Conservation (phyloP, 2,329 filamentous ascomycete genomes). For the Colletotrichum sp. region DNA sequence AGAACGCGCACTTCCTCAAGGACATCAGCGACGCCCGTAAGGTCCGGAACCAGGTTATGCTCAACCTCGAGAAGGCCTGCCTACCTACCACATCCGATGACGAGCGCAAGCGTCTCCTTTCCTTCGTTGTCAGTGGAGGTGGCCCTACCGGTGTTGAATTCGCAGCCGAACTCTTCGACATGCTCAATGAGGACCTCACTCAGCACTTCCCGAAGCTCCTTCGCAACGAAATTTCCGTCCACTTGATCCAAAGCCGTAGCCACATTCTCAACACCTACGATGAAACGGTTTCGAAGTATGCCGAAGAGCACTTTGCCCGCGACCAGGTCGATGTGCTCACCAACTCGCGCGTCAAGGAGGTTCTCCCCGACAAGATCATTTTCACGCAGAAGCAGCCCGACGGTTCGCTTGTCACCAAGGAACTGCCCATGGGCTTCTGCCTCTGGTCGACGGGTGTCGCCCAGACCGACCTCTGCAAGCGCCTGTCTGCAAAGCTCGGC, state of each 20-base stretch:
- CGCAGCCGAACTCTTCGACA: slow-evolving; percentile 92
- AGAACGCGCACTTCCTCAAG: slow-evolving; percentile 94
- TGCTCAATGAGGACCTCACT: slow-evolving; percentile 92
- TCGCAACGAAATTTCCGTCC: slow-evolving; percentile 97
- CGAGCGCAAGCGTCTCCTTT: slow-evolving; percentile 85
- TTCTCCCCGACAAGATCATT: slow-evolving; percentile 80
- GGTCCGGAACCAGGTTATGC: slow-evolving; percentile 87
- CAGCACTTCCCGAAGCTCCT: slow-evolving; percentile 84
- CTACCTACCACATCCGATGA: slow-evolving; percentile 91
- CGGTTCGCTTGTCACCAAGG: slow-evolving; percentile 81
- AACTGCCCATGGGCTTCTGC: slow-evolving; percentile 94
- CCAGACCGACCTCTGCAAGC: slow-evolving; percentile 81
- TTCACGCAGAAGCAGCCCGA: slow-evolving; percentile 83
- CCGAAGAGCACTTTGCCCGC: slow-evolving; percentile 87
- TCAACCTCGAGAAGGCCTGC: slow-evolving; percentile 89
- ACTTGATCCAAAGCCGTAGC: slow-evolving; percentile 91
- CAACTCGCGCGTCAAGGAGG: slow-evolving; percentile 92
- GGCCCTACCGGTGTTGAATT: slow-evolving; percentile 98
- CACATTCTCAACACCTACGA: slow-evolving; percentile 99
- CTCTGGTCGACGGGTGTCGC: slow-evolving; percentile 97
- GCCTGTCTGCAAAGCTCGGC: slow-evolving; percentile 77
- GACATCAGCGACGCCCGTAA: slow-evolving; percentile 89
- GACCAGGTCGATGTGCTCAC: slow-evolving; percentile 92
- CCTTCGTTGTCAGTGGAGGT: slow-evolving; percentile 95
- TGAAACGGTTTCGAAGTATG: slow-evolving; percentile 89